A percentile compares a stretch with the other conserved stretches of the same genome.
phyloP scores from a whole-genome alignment of 495 filamentous ascomycete genomes.

The Schizothecium vesticola region DNA sequence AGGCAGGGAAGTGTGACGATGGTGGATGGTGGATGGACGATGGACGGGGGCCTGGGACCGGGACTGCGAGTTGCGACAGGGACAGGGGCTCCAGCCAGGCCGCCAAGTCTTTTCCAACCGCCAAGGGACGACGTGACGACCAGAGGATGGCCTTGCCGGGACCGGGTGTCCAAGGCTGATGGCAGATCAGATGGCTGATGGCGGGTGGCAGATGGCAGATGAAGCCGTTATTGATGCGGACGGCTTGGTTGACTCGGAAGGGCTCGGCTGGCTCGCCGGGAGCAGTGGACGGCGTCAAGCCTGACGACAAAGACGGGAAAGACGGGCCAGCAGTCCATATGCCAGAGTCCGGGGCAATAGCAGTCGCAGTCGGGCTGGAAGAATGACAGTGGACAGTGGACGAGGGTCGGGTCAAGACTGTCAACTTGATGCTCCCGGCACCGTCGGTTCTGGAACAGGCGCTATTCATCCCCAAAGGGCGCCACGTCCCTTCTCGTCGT shows the following conservation, averaged over 20 bases:
- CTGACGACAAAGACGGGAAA: conserved; percentile 3
- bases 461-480: too few species aligned
- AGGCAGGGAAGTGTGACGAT: conserved; percentile 18
- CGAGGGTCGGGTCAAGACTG: not conserved
- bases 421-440: not conserved
- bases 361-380: not conserved
- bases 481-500: not conserved
- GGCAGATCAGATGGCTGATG: not conserved
- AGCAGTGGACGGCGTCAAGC: not conserved
- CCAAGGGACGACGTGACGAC: conserved; percentile 15
- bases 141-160: conserved; percentile 21
- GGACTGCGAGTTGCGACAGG: conserved; percentile 28
- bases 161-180: conserved; percentile 15
- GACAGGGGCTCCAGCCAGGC: conserved; percentile 20
- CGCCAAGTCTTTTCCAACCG: conserved; percentile 12
- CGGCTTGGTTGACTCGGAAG: conserved; percentile 3
- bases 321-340: conserved; percentile 6
- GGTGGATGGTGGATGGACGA: conserved; percentile 12
- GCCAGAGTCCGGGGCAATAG: conserved; percentile 13
- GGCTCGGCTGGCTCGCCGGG: not conserved
- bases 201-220: not conserved
- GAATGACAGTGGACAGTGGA: not conserved
- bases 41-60: conserved; percentile 22
- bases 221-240: conserved; percentile 2
- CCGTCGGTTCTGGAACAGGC: not conserved